Percentiles rank a stretch among this genome's conserved stretches.
Evolutionary conservation across 139 green algal genomes (phyloP).

Genomic region (Bryopsis sp.): DNA sequence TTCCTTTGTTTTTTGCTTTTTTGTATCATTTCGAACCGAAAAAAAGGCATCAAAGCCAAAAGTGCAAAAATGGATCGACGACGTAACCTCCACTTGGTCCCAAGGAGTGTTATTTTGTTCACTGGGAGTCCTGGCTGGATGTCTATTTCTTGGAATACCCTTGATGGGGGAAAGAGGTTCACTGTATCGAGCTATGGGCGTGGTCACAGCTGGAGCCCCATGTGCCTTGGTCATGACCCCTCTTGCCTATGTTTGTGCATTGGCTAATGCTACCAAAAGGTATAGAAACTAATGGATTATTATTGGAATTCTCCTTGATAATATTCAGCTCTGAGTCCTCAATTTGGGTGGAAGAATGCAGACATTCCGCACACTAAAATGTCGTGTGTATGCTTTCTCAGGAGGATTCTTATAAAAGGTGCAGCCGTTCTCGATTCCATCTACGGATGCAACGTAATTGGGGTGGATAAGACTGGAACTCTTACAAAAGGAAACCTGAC

Average conservation of each 20-base stretch:
- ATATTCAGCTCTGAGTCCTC: no score
- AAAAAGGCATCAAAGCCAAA: constrained; percentile 34
- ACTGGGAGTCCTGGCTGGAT: constrained; percentile 29
- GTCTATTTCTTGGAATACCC: constrained; percentile 47
- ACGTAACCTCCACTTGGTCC: constrained; percentile 53
- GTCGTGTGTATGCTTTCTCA: constrained; percentile 1
- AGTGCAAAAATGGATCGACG: constrained; percentile 52
- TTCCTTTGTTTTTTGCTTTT: constrained; percentile 1
- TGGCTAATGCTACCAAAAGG: constrained; percentile 36
- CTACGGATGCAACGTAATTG: background rate
- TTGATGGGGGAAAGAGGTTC: constrained; percentile 54
- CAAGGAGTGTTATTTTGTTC: constrained; percentile 53
- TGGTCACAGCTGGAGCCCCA: constrained; percentile 70
- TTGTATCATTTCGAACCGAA: no score
- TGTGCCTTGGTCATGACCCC: constrained; percentile 81
- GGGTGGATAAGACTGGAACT: constrained; percentile 14
- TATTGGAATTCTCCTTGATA: no score
- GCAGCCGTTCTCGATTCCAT: background rate
- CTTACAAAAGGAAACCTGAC: constrained; percentile 2
- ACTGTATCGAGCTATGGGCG: constrained; percentile 71
- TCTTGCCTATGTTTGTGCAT: constrained; percentile 78
- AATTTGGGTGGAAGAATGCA: no score
- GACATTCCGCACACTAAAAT: no score
- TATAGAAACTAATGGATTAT: no score
- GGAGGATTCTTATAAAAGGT: constrained; percentile 12